Base-by-base conservation (phyloP, 2,329 filamentous ascomycete genomes). In the Fusarium armeniacum region DNA sequence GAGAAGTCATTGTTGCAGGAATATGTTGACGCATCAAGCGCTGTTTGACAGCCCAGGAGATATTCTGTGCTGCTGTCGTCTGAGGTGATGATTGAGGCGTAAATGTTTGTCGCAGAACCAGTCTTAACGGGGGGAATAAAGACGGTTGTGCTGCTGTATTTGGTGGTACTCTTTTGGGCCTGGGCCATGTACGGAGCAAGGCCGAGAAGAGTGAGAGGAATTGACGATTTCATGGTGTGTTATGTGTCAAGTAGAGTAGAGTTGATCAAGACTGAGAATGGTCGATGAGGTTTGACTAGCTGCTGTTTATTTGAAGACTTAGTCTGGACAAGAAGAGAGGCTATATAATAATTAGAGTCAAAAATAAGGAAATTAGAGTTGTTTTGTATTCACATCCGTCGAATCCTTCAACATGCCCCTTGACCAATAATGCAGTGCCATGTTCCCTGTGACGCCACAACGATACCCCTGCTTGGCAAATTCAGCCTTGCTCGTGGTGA, bases 71-170 rank as follows among this genome's bases (percentile, higher is more conserved):
- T 66, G 32, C 70, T 68, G 2, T 46, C 62, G 5, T 58, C 54
- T 36, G 63, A 60, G 5, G 68, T 73, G 26, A 75, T 73, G 28
- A 75, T 36, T 11, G 72, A 73, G 3, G 73, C 73, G 40, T 74
- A 75, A 13, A 75, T 74, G 28, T 69, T 59, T 4, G 64, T 58
- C 0, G 59, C 73, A 8, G 38, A 59, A 4, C 70, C 73, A 1
- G 73, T 75, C 7, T 62, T 38, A 12, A 44, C 50, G 0, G 57
- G 45, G 0, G 73, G 73, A 0, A 75, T 13, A 11, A 75, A 73
- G 10, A 75, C 51, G 0, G 70, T 74, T 32, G 58, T 11, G 1
- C 62, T 71, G 11, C 45, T 46, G 8, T 64, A 67, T 15, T 41
- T 26, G 1, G 70, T 73, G 1, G 51, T 72, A 13, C 53, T 53